Percentiles rank a stretch among this genome's conserved stretches.
Evolutionary conservation across 2,329 filamentous ascomycete species (phyloP).

Genomic region (Cladosporium sp.): DNA sequence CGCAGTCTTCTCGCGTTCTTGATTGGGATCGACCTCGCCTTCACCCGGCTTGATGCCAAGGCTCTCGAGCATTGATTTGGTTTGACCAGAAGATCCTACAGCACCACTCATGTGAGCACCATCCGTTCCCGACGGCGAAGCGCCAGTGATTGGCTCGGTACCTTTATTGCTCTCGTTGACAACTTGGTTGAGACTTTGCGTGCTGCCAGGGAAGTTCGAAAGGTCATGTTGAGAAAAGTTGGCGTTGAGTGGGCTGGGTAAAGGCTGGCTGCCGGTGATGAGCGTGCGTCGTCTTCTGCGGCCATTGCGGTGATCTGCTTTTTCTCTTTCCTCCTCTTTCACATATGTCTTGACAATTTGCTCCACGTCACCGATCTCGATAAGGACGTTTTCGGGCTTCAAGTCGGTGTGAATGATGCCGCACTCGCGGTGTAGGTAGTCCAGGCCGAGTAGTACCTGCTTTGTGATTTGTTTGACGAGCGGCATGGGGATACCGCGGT

Average conservation of each 20-base stretch:
- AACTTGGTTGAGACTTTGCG: constrained; percentile 78
- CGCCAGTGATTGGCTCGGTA: constrained; percentile 42
- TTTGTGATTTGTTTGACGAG: constrained; percentile 99
- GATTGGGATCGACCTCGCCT: constrained; percentile 58
- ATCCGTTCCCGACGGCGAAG: constrained; percentile 34
- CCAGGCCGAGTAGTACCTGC: constrained; percentile 89
- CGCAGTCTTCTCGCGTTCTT: constrained; percentile 89
- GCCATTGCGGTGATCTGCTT: constrained; percentile 79
- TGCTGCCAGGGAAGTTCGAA: constrained; percentile 52
- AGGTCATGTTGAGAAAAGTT: constrained; percentile 79
- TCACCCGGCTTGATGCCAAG: constrained; percentile 50
- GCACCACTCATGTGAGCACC: constrained; percentile 53
- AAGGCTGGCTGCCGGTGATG: constrained; percentile 93
- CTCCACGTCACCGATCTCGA: constrained; percentile 98
- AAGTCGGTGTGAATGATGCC: constrained; percentile 98
- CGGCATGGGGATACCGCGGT: constrained; percentile 91
- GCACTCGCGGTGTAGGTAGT: constrained; percentile 95
- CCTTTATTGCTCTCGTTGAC: constrained; percentile 65
- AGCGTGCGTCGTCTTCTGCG: constrained; percentile 83
- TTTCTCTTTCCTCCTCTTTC: constrained; percentile 68
- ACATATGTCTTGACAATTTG: constrained; percentile 97
- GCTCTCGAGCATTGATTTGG: constrained; percentile 57
- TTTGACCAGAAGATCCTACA: constrained; percentile 45
- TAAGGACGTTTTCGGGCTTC: constrained; percentile 96
- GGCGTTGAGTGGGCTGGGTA: constrained; percentile 90